Conservation (phyloP, 371 early-diverging fungal genomes). For the Syncephalis plumigaleata region DNA sequence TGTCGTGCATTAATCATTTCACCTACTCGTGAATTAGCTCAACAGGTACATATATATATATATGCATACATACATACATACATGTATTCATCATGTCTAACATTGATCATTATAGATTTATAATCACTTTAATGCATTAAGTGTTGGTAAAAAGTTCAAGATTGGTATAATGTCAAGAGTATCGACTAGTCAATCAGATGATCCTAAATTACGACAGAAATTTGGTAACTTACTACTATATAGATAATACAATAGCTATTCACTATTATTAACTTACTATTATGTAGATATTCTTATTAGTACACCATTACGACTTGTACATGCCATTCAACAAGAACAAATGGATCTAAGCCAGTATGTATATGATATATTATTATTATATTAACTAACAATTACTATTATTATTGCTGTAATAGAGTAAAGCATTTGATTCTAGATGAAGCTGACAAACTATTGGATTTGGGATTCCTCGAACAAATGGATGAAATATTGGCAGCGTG, state of each 20-base stretch:
- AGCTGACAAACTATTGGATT: constrained; percentile 81
- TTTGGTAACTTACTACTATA: constrained; percentile 24
- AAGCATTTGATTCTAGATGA: constrained; percentile 77
- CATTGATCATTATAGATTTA: constrained; percentile 33
- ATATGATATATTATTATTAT: not conserved
- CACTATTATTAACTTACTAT: not conserved
- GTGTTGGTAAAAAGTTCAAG: constrained; percentile 51
- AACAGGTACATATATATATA: constrained; percentile 41
- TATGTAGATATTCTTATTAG: constrained; percentile 71
- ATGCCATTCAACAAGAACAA: constrained; percentile 62
- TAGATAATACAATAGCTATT: not conserved
- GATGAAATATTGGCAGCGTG: constrained; percentile 83
- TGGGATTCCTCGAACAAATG: constrained; percentile 80
- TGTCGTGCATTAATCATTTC: constrained; percentile 82
- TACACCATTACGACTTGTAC: constrained; percentile 80
- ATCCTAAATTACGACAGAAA: constrained; percentile 45
- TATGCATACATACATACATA: not conserved
- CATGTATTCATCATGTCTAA: not conserved
- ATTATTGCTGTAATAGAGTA: constrained; percentile 16
- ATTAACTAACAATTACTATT: not conserved
- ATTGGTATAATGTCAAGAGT: constrained; percentile 65
- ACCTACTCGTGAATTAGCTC: constrained; percentile 95
- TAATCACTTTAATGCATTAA: constrained; percentile 49
- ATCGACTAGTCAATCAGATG: constrained; percentile 39
- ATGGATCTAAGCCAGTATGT: constrained; percentile 52